Percentiles rank a stretch among this genome's conserved stretches.
Evolutionary conservation across 352 stramenopile species (phyloP).

Genomic region (Globisporangium yorkense): DNA sequence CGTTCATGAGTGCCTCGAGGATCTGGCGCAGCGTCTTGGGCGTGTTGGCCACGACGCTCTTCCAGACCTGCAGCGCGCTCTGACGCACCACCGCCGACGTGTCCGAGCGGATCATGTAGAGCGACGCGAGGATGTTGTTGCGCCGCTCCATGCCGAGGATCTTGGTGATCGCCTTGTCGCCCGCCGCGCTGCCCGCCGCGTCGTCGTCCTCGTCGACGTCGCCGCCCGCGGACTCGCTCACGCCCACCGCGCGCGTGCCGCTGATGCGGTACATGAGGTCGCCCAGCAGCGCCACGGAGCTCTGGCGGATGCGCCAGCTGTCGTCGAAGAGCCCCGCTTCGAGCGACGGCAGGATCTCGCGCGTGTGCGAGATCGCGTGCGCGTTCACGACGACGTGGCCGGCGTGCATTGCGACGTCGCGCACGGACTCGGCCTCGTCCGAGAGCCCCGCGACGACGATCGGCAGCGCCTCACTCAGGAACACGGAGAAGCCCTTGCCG

Average conservation of each 20-base stretch:
- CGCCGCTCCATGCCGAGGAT: constrained; percentile 92
- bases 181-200: constrained; percentile 70
- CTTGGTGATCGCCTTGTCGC: constrained; percentile 85
- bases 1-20: constrained; percentile 93
- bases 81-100: constrained; percentile 95
- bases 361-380: constrained; percentile 94
- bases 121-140: constrained; percentile 94
- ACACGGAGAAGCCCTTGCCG: constrained; percentile 89
- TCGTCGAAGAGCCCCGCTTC: constrained; percentile 96
- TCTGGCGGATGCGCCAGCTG: constrained; percentile 98
- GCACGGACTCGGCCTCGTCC: constrained; percentile 97
- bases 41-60: constrained; percentile 98
- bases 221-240: constrained; percentile 39
- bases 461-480: constrained; percentile 93
- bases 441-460: constrained; percentile 96
- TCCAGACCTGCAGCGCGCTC: constrained; percentile 97
- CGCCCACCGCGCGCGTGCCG: constrained; percentile 90
- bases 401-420: constrained; percentile 96
- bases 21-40: constrained; percentile 97
- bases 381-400: constrained; percentile 97
- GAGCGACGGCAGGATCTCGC: constrained; percentile 96
- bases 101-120: constrained; percentile 99
- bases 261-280: constrained; percentile 97
- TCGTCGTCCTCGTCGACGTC: constrained; percentile 86
- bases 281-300: constrained; percentile 94